A percentile compares a stretch with the other conserved stretches of the same genome.
Evolutionary conservation across 2,329 filamentous ascomycete species (phyloP).

Genomic region (Helminthosporium solani): DNA sequence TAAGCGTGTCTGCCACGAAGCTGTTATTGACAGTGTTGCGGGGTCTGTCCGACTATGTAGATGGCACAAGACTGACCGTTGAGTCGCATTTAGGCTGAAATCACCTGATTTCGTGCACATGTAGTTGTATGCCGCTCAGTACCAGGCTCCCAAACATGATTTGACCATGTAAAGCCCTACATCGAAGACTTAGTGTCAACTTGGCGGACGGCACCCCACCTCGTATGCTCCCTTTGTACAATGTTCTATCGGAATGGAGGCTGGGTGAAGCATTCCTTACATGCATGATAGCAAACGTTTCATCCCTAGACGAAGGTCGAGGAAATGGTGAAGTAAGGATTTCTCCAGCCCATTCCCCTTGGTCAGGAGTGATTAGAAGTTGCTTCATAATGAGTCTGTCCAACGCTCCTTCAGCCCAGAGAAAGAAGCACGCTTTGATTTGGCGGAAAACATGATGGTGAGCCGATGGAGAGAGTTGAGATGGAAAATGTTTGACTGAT

Average conservation of each 20-base stretch:
- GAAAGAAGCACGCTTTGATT: slow-evolving; percentile 1
- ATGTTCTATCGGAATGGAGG: slow-evolving; percentile 1
- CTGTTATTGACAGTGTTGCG: too few relatives aligned
- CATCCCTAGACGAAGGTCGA: too few relatives aligned
- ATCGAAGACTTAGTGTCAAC: background rate
- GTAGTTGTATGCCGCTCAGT: background rate
- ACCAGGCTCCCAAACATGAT: too few relatives aligned
- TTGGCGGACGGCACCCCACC: too few relatives aligned
- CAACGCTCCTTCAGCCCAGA: background rate
- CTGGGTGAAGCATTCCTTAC: slow-evolving; percentile 3
- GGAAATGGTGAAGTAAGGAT: too few relatives aligned
- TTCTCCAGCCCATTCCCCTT: background rate
- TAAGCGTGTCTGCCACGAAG: too few relatives aligned
- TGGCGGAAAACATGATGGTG: slow-evolving; percentile 7
- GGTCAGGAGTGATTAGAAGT: background rate
- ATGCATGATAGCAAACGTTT: slow-evolving; percentile 3
- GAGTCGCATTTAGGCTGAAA: background rate
- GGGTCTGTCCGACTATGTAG: background rate
- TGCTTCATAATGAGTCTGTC: too few relatives aligned
- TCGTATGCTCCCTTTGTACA: background rate
- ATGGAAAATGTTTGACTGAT: background rate
- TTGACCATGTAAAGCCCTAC: too few relatives aligned
- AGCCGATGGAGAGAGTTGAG: slow-evolving; percentile 2
- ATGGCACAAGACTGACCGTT: background rate
- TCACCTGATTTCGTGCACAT: background rate